Conservation (phyloP, 2,329 filamentous ascomycete genomes). For the Fusarium sp. region DNA sequence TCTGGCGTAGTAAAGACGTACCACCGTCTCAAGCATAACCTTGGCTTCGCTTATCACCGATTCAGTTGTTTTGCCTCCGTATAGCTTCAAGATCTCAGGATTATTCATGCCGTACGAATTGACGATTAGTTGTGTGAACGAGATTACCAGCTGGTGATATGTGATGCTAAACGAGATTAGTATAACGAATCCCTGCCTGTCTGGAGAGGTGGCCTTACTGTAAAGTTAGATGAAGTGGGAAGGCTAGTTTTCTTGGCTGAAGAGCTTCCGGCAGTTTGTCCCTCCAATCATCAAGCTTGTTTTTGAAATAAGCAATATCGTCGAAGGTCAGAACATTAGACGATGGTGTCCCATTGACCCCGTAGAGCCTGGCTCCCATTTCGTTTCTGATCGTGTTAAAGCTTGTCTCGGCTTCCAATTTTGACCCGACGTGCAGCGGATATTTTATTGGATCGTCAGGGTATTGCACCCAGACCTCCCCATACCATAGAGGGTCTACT, state of each 20-base stretch:
- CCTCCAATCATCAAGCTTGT: not conserved
- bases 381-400: not conserved
- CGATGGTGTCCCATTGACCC: not conserved
- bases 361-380: not conserved
- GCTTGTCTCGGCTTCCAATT: not conserved
- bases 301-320: not conserved
- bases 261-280: not conserved
- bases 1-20: not conserved
- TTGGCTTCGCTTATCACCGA: not conserved
- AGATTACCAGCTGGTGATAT: not conserved
- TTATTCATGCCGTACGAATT: not conserved
- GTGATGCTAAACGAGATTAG: not conserved
- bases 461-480: not conserved
- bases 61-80: not conserved
- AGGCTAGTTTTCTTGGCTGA: not conserved
- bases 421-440: not conserved
- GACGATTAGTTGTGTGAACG: not conserved
- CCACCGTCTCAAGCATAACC: not conserved
- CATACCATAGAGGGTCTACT: not conserved
- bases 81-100: not conserved
- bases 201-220: not conserved
- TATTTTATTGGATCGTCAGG: not conserved
- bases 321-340: not conserved
- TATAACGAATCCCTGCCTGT: fast-evolving
- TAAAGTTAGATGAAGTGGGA: not conserved